Evolutionary conservation across 768 basidiomycete genomes (phyloP).

Genomic region (Lactarius deliciosus): DNA sequence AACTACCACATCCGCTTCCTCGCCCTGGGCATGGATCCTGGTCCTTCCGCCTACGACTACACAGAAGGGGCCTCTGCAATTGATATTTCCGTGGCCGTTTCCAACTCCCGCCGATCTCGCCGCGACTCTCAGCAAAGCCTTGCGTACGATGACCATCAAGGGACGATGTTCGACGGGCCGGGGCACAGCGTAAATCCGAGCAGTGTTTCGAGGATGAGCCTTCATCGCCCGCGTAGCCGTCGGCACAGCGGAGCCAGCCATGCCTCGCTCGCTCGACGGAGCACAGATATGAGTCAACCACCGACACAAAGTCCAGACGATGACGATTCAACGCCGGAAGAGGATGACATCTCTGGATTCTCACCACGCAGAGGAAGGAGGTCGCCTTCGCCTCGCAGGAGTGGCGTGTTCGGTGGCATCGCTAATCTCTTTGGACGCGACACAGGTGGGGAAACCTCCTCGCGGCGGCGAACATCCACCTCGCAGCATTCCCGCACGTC

Average conservation of each 20-base stretch:
- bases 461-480: constrained; percentile 50
- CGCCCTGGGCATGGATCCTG: constrained; percentile 17
- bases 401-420: constrained; percentile 60
- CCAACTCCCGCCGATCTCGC: constrained; percentile 50
- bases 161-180: constrained; percentile 76
- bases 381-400: constrained; percentile 34
- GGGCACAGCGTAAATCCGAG: constrained; percentile 65
- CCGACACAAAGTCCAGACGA: constrained; percentile 21
- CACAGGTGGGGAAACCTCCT: constrained; percentile 36
- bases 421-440: constrained; percentile 59
- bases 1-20: not conserved
- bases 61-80: constrained; percentile 81
- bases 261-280: constrained; percentile 13
- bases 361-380: constrained; percentile 26
- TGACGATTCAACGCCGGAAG: constrained; percentile 24
- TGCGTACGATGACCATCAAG: constrained; percentile 59
- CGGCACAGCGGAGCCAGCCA: constrained; percentile 41
- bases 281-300: constrained; percentile 16
- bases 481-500: constrained; percentile 59
- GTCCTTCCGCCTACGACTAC: constrained; percentile 54
- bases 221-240: constrained; percentile 44
- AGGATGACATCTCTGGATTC: constrained; percentile 25
- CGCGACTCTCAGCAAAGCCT: constrained; percentile 67
- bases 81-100: constrained; percentile 67
- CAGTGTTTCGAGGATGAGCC: constrained; percentile 71